Percentiles rank a stretch among this genome's conserved stretches.
Evolutionary conservation across 768 basidiomycete genomes (phyloP).

Genomic region (Melanogaster broomeanus): DNA sequence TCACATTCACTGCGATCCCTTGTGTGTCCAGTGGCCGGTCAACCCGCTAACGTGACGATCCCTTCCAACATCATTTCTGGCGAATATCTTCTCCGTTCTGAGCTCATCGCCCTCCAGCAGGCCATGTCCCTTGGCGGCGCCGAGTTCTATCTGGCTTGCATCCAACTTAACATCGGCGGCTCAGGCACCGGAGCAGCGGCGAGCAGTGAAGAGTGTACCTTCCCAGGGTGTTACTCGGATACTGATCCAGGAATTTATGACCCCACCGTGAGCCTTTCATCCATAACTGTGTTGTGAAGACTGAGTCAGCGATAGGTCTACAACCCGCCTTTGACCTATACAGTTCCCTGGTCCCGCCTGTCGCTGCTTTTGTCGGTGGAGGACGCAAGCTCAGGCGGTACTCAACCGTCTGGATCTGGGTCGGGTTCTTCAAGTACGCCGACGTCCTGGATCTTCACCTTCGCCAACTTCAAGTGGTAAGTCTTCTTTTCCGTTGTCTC

Average conservation of each 20-base stretch:
- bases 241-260: conserved; percentile 68
- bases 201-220: conserved; percentile 44
- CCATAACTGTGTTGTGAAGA: not conserved
- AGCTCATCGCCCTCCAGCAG: conserved; percentile 76
- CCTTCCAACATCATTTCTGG: conserved; percentile 60
- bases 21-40: conserved; percentile 34
- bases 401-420: conserved; percentile 23
- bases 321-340: conserved; percentile 37
- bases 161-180: conserved; percentile 31
- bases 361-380: conserved; percentile 43
- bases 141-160: conserved; percentile 34
- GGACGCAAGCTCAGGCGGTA: conserved; percentile 13
- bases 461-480: conserved; percentile 15
- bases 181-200: conserved; percentile 20
- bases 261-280: conserved; percentile 35
- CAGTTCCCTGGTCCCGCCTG: conserved; percentile 54
- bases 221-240: conserved; percentile 75
- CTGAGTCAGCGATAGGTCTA: conserved; percentile 25
- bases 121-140: conserved; percentile 59
- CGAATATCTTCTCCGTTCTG: conserved; percentile 75
- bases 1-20: not conserved
- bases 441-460: conserved; percentile 12
- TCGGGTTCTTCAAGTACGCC: conserved; percentile 15
- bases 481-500: conserved; percentile 6
- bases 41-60: conserved; percentile 42